Conservation (phyloP, 331 rosid species). For the Cydonia oblonga region DNA sequence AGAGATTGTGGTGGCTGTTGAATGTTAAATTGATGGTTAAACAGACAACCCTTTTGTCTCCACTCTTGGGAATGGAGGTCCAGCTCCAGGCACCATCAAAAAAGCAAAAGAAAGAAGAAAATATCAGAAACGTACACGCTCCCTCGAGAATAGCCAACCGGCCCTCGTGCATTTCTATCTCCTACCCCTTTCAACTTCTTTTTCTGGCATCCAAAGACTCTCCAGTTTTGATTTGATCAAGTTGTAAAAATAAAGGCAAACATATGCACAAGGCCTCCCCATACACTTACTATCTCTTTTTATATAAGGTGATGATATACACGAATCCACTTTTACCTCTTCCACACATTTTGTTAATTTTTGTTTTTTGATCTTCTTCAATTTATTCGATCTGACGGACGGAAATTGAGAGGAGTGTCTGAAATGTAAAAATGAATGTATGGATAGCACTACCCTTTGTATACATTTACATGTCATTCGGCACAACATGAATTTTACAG, state of each 20-base stretch:
- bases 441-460: too few relatives aligned
- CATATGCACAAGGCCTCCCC: background rate
- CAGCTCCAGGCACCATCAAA: slow-evolving; percentile 32
- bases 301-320: too few relatives aligned
- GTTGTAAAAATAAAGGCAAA: slow-evolving; percentile 5
- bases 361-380: too few relatives aligned
- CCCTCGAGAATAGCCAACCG: slow-evolving; percentile 40
- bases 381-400: too few relatives aligned
- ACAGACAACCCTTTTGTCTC: slow-evolving; percentile 52
- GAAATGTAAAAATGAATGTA: too few relatives aligned
- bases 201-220: slow-evolving; percentile 57
- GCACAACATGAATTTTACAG: background rate
- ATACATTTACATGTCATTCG: too few relatives aligned
- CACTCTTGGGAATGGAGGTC: slow-evolving; percentile 44
- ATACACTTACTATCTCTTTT: too few relatives aligned
- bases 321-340: too few relatives aligned
- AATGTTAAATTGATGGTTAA: slow-evolving; percentile 40
- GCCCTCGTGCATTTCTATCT: background rate
- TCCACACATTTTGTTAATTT: too few relatives aligned
- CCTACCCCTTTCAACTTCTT: slow-evolving; percentile 24
- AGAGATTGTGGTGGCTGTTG: slow-evolving; percentile 13
- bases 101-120: slow-evolving; percentile 29
- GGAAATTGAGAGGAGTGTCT: too few relatives aligned
- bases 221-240: background rate
- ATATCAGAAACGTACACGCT: slow-evolving; percentile 28